Evolutionary conservation across 2,329 filamentous ascomycete genomes (phyloP).

Genomic region (Rhytidhysteron rufulum): DNA sequence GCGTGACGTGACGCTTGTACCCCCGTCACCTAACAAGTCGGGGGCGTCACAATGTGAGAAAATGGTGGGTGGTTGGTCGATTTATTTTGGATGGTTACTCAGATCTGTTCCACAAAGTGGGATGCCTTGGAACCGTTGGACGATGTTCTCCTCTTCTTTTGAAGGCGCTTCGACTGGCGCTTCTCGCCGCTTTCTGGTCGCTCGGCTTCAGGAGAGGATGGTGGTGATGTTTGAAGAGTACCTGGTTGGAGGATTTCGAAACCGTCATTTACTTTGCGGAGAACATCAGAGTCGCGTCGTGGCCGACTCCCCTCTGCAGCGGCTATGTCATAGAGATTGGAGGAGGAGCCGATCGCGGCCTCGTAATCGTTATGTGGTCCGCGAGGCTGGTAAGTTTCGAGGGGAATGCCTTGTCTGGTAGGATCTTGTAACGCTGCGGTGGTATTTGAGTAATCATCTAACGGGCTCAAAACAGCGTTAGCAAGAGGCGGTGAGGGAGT

Average conservation of each 20-base stretch:
- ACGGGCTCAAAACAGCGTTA: constrained; percentile 10
- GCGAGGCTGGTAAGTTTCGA: constrained; percentile 34
- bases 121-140: constrained; percentile 27
- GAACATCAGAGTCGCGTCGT: constrained; percentile 26
- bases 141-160: constrained; percentile 40
- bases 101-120: constrained; percentile 36
- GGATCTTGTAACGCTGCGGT: constrained; percentile 18
- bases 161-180: constrained; percentile 38
- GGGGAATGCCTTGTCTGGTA: constrained; percentile 27
- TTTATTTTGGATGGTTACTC: neutral
- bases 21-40: no score
- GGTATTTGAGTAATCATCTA: constrained; percentile 13
- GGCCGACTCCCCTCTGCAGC: constrained; percentile 26
- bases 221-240: constrained; percentile 25
- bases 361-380: constrained; percentile 33
- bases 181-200: constrained; percentile 21
- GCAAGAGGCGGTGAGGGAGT: constrained; percentile 31
- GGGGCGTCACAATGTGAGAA: neutral
- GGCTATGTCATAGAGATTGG: constrained; percentile 19
- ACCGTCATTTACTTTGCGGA: constrained; percentile 41
- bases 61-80: neutral
- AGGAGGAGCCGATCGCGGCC: constrained; percentile 13
- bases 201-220: constrained; percentile 25
- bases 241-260: constrained; percentile 39
- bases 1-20: neutral